Evolutionary conservation across 805 yeast species (phyloP), one percentile per base, ranked within the genome.

Genomic region (Saturnispora mendoncae): DNA sequence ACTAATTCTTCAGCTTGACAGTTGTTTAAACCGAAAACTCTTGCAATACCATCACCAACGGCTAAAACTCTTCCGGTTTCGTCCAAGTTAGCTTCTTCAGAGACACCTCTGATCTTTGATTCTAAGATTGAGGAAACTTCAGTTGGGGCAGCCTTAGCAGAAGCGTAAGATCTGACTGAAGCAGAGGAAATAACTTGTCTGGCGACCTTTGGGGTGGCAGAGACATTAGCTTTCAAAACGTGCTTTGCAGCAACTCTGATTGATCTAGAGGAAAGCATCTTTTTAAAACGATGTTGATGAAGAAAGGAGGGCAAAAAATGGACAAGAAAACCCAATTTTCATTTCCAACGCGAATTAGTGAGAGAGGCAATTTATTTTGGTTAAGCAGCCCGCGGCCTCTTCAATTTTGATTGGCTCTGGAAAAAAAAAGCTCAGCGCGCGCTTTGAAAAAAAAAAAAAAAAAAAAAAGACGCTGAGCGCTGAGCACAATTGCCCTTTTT

Each of bases 11-110:
- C 98, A 66, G 98, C 98, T 79, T 90, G 97, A 72, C 87, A 81
- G 80, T 92, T 92, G 92, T 88, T 92, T 63, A 92, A 77, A 75
- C 99, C 99, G 75, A 84, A 92, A 65, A 92, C 95, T 80, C 97
- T 94, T 69, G 98, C 99, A 67, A 92, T 92, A 92, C 99, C 99
- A 73, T 92, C 99, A 84, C 98, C 98, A 65, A 92, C 96, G 56
- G 97, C 83, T 66, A 92, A 78, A 64, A 92, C 98, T 74, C 95
- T 86, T 71, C 99, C 99, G 66, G 98, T 94, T 76, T 92, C 98
- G 71, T 92, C 86, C 65, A 92, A 81, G 82, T 85, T 80, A 61
- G 96, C 85, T 72, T 90, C 97, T 63, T 86, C 92, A 52, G 95
- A 80, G 61, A 90, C 94, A 74, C 98, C 98, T 77, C 96, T 88